Evolutionary conservation across 75 land plant genomes (phyloP), one percentile per base, ranked within the genome.

Genomic region (Pseudotsuga menziesii): DNA sequence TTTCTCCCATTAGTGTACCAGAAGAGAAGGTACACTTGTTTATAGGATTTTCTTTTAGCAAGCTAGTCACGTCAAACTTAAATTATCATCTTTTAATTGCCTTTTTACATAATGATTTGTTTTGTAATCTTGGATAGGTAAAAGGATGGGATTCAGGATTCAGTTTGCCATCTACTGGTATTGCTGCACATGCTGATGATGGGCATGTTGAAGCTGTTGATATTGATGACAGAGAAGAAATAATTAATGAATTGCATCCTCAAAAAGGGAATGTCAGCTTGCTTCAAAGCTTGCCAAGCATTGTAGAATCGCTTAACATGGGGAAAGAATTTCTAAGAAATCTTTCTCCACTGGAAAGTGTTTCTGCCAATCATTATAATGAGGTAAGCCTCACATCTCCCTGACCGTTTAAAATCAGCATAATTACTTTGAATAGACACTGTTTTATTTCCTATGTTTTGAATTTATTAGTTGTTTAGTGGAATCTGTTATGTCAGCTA

Each of bases 161-260:
- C 73, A 13, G 54, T 67, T 52, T 89, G 60, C 92, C 88, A 55
- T 73, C 88, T 71, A 90, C 84, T 41, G 76, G 92, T 36, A 81
- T 87, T 69, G 89, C 86, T 79, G 87, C 87, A 63, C 92, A 90
- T 76, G 86, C 82, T 9, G 78, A 71, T 14, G 92, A 87, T 69
- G 92, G 85, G 61, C 56, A 62, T 19, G 39, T 73, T 11, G 86
- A 87, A 56, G 71, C 75, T 27, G 61, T 60, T 35, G 87, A 73
- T 72, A 69, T 70, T 27, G 81, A 73, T 32, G 85, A 81, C 25
- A 81, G 76, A 58, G 77, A 78, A 20, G 78, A 44, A 7, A 41
- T 56, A 57, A 80, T 66, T 57, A 35, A 41, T 48, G 73, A 59
- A 55, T 35, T 61, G 6, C 27, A 23, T 29, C 48, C 55, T 6